Conservation (phyloP, 805 yeast genomes). For the Cyberlindnera sargentensis region DNA sequence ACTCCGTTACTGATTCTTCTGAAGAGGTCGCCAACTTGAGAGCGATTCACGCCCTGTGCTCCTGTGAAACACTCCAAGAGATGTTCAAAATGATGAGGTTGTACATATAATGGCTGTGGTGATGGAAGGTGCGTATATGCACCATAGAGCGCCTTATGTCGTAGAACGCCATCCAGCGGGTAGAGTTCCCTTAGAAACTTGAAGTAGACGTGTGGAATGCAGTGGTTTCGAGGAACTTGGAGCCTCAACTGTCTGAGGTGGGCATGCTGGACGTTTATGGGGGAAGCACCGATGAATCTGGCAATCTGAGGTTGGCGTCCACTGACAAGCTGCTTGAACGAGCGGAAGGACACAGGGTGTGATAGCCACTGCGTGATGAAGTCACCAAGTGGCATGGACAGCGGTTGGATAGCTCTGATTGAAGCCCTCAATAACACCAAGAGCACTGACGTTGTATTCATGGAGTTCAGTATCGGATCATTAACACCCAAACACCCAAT, state of each 20-base stretch:
- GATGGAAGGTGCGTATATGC: conserved; percentile 25
- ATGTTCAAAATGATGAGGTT: conserved; percentile 26
- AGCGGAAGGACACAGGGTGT: neutral
- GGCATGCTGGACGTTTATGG: conserved; percentile 7
- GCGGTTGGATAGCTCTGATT: too few species aligned
- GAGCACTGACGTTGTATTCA: too few species aligned
- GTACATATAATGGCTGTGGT: conserved; percentile 27
- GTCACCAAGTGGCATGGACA: too few species aligned
- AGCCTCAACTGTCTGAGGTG: neutral
- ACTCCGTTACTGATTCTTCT: conserved; percentile 16
- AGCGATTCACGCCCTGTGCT: conserved; percentile 9
- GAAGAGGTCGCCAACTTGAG: neutral
- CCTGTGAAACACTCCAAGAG: conserved; percentile 18
- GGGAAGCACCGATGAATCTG: neutral
- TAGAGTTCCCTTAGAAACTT: conserved; percentile 18
- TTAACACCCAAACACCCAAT: too few species aligned
- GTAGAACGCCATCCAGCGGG: conserved; percentile 6
- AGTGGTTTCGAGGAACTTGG: conserved; percentile 5
- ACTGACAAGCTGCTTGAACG: neutral
- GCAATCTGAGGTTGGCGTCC: neutral
- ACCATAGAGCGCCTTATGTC: conserved; percentile 12
- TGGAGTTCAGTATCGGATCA: too few species aligned
- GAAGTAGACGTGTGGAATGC: conserved; percentile 12
- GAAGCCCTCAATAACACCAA: too few species aligned
- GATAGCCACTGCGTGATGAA: too few species aligned